Evolutionary conservation across 164 flowering plant species (phyloP).

Genomic region (Vitis rotundifolia): DNA sequence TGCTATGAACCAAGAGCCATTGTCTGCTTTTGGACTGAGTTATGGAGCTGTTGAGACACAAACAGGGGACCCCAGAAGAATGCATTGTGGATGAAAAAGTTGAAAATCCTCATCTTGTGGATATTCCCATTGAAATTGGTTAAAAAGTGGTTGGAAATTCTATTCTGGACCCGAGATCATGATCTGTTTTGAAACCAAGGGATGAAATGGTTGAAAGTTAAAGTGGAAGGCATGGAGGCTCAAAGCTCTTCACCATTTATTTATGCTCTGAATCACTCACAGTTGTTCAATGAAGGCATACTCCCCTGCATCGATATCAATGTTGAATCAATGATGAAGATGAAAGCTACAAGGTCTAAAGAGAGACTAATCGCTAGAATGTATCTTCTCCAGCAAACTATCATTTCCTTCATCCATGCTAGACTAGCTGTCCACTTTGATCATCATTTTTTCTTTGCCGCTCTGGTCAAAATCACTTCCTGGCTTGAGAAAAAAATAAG

Average conservation of each 20-base stretch:
- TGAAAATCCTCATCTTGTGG: no score
- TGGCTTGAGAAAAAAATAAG: no score
- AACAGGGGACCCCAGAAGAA: no score
- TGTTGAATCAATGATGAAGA: conserved; percentile 58
- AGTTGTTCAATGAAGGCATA: conserved; percentile 67
- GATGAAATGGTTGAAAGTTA: background rate
- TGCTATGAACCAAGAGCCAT: no score
- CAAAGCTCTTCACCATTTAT: conserved; percentile 18
- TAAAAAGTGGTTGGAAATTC: no score
- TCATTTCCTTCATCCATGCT: conserved; percentile 66
- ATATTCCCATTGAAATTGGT: no score
- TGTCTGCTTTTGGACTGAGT: no score
- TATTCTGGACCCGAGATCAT: no score
- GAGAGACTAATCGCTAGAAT: conserved; percentile 74
- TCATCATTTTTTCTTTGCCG: conserved; percentile 80
- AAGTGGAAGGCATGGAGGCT: conserved; percentile 32
- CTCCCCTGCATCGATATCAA: conserved; percentile 79
- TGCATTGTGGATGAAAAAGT: no score
- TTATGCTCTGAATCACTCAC: conserved; percentile 45
- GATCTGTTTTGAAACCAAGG: no score
- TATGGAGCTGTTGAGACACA: no score
- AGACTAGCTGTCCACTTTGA: conserved; percentile 81
- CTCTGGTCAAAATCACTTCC: conserved; percentile 56
- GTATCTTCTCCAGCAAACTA: conserved; percentile 77
- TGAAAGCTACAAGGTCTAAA: conserved; percentile 54